Conservation (phyloP, 805 yeast genomes). For the Yarrowia sp. region DNA sequence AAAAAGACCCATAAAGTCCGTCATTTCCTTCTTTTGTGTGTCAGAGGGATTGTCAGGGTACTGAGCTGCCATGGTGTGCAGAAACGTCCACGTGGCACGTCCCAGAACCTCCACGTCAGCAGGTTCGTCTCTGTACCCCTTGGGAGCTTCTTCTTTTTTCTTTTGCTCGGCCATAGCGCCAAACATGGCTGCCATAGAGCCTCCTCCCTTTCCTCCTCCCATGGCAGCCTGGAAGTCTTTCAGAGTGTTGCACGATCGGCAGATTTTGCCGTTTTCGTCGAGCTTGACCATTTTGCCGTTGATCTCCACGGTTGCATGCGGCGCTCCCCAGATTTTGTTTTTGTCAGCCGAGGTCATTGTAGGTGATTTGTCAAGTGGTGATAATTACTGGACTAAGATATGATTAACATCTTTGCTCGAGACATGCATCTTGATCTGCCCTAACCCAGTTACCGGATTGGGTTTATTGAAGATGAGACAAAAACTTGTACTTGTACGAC, state of each 20-base stretch:
- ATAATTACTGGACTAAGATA: too few species aligned
- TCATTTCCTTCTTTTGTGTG: conserved; percentile 73
- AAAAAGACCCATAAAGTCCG: conserved; percentile 70
- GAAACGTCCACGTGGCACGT: conserved; percentile 86
- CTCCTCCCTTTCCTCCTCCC: conserved; percentile 41
- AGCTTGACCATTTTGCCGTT: conserved; percentile 36
- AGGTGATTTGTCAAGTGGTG: too few species aligned
- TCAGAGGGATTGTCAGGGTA: conserved; percentile 75
- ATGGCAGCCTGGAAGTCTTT: conserved; percentile 77
- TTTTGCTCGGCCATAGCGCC: conserved; percentile 37
- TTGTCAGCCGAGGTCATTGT: conserved; percentile 2
- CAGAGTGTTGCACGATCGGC: conserved; percentile 87
- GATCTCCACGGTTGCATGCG: conserved; percentile 33
- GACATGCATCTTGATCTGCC: too few species aligned
- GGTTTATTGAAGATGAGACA: too few species aligned
- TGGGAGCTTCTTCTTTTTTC: conserved; percentile 43
- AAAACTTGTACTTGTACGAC: too few species aligned
- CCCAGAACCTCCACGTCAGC: conserved; percentile 87
- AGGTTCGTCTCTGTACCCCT: conserved; percentile 67
- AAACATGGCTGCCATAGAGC: conserved; percentile 45
- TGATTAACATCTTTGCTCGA: too few species aligned
- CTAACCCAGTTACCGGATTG: too few species aligned
- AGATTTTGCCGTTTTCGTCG: conserved; percentile 52
- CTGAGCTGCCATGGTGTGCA: conserved; percentile 88
- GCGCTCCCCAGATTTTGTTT: conserved; percentile 37